phyloP scores from a whole-genome alignment of 179 eudicot species.

The Heliamphora pulchella region DNA sequence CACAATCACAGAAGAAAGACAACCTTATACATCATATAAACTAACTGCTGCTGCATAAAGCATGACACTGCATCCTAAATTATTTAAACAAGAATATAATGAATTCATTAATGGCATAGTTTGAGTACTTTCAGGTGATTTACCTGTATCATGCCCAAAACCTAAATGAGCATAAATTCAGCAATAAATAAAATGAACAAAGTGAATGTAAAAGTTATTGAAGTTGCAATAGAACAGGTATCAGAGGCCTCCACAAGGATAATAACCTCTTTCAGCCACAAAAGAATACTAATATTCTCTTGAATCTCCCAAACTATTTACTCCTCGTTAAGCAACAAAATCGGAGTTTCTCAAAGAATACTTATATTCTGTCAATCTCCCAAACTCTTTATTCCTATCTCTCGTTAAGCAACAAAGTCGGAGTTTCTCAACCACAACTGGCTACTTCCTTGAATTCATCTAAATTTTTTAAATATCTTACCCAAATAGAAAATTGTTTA shows the following conservation, averaged over 20 bases:
- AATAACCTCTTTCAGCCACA: background rate
- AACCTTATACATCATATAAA: background rate
- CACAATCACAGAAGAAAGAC: constrained; percentile 13
- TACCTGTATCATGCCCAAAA: background rate
- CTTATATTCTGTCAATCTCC: background rate
- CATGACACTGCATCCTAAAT: too few relatives aligned
- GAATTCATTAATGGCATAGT: too few relatives aligned
- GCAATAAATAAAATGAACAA: background rate
- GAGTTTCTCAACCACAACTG: background rate
- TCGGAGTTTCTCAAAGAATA: background rate
- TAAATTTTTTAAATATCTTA: background rate
- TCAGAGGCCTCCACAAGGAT: background rate
- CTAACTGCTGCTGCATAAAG: too few relatives aligned
- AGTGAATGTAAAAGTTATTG: background rate
- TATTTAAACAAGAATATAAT: too few relatives aligned
- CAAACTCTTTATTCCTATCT: background rate
- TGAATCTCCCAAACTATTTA: background rate
- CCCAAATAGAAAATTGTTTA: background rate
- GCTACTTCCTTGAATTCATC: background rate
- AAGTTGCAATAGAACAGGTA: too few relatives aligned
- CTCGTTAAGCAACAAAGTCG: background rate
- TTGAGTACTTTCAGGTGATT: too few relatives aligned
- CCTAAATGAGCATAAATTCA: background rate
- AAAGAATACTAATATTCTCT: background rate
- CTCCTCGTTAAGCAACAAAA: background rate